phyloP scores from a whole-genome alignment of 306 rosid species.

The Prunus kanzakura region DNA sequence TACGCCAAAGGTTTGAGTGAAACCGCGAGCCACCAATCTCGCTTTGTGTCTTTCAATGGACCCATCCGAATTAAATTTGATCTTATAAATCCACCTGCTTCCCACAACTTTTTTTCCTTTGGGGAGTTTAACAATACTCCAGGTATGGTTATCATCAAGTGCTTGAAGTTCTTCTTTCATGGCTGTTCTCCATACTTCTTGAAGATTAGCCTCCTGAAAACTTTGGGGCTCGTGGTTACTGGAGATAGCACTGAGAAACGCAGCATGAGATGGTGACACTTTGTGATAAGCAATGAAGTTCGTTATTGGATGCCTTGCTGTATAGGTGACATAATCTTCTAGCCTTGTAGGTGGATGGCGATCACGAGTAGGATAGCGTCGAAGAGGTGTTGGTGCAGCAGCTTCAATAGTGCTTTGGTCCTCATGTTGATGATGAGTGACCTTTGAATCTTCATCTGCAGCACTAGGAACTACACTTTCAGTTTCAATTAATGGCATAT shows the following conservation, averaged over 20 bases:
- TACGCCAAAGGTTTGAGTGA: too few species aligned
- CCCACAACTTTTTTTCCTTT: too few species aligned
- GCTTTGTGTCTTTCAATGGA: too few species aligned
- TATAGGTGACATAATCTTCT: not conserved
- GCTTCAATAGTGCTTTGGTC: not conserved
- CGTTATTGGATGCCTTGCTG: not conserved
- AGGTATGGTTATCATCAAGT: not conserved
- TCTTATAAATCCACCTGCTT: too few species aligned
- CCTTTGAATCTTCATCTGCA: too few species aligned
- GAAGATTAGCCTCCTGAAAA: not conserved
- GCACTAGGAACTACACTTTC: too few species aligned
- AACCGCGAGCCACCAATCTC: too few species aligned
- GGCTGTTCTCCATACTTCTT: not conserved
- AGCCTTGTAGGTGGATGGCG: too few species aligned
- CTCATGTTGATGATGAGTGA: not conserved
- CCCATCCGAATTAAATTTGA: too few species aligned
- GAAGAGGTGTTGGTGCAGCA: not conserved
- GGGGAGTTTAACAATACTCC: too few species aligned
- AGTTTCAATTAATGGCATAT: too few species aligned
- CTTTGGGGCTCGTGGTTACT: not conserved
- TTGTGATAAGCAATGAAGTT: not conserved
- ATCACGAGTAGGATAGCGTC: not conserved
- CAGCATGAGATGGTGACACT: not conserved
- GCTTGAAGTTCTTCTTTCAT: not conserved
- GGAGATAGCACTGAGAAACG: not conserved